These are phyloP conservation scores for Calonectria leucothoes DNA, from an alignment of 2,329 filamentous ascomycete species.

Conservation along the genomic window DNA sequence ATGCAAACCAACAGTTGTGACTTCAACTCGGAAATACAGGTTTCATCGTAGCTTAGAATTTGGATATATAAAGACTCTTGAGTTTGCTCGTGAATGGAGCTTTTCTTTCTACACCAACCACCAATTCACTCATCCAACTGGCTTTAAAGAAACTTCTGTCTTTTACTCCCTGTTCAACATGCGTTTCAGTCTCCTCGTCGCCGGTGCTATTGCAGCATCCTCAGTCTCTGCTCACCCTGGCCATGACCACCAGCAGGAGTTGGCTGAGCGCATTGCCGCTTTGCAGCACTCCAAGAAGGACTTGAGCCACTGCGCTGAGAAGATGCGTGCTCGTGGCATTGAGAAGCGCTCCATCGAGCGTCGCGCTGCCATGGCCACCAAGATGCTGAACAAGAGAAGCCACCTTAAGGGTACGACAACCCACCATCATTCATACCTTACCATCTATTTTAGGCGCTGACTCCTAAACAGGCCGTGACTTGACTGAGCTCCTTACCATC, in stretches of 20 bases:
- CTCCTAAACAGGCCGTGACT: neutral
- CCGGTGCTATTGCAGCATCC: neutral
- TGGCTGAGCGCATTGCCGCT: neutral
- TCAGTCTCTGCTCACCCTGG: constrained; percentile 8
- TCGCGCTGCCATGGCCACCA: constrained; percentile 8
- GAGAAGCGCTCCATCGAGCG: constrained; percentile 14
- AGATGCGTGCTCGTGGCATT: neutral
- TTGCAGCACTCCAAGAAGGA: constrained; percentile 5
- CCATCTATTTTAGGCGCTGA: neutral
- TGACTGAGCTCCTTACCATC: constrained; percentile 1
- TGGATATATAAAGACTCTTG: neutral
- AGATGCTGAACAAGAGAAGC: neutral
- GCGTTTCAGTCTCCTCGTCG: constrained; percentile 2
- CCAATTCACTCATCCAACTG: neutral
- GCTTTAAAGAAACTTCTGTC: neutral
- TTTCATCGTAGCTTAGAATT: neutral
- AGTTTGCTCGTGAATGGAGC: neutral
- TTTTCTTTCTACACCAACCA: neutral
- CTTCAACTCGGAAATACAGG: neutral
- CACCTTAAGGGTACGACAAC: constrained; percentile 7
- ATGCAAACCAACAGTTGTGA: neutral
- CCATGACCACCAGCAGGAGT: constrained; percentile 7
- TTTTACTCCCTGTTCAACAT: neutral
- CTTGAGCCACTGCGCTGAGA: constrained; percentile 12
- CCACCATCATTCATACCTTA: neutral